phyloP scores from a whole-genome alignment of 805 yeast species.

The Candida vaughaniae region DNA sequence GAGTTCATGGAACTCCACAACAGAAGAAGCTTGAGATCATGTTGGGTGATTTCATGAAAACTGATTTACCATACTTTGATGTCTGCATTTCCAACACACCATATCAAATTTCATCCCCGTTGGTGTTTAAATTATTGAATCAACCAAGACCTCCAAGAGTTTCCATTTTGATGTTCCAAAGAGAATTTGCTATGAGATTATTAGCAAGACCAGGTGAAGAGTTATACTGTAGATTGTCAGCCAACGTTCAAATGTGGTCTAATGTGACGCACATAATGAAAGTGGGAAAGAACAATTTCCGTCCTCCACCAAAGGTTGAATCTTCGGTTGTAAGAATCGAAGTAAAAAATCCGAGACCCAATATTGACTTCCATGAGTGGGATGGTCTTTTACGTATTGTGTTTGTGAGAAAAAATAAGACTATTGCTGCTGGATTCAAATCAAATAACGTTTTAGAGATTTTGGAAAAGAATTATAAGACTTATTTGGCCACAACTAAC shows the following conservation, averaged over 20 bases:
- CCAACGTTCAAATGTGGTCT: constrained; percentile 99
- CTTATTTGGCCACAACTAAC: constrained; percentile 57
- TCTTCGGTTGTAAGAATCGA: constrained; percentile 94
- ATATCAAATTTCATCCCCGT: constrained; percentile 94
- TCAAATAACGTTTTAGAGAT: constrained; percentile 76
- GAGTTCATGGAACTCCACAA: constrained; percentile 95
- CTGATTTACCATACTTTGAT: constrained; percentile 92
- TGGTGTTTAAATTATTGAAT: constrained; percentile 87
- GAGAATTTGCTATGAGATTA: constrained; percentile 92
- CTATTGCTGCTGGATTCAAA: constrained; percentile 89
- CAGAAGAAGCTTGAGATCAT: constrained; percentile 89
- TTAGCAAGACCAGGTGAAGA: constrained; percentile 97
- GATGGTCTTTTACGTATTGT: constrained; percentile 91
- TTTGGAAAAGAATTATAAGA: constrained; percentile 82
- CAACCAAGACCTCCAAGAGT: constrained; percentile 94
- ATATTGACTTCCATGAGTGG: constrained; percentile 93
- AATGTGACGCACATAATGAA: constrained; percentile 97
- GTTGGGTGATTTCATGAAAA: constrained; percentile 94
- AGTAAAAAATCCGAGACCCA: constrained; percentile 90
- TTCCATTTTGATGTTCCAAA: constrained; percentile 93
- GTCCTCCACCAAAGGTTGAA: constrained; percentile 99
- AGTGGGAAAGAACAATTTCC: constrained; percentile 92
- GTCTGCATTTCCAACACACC: constrained; percentile 97
- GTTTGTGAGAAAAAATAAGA: constrained; percentile 91
- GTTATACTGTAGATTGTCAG: constrained; percentile 87